These are phyloP conservation scores for Chenopodium quinoa DNA, from an alignment of 148 eudicot species.

Conservation along the genomic window DNA sequence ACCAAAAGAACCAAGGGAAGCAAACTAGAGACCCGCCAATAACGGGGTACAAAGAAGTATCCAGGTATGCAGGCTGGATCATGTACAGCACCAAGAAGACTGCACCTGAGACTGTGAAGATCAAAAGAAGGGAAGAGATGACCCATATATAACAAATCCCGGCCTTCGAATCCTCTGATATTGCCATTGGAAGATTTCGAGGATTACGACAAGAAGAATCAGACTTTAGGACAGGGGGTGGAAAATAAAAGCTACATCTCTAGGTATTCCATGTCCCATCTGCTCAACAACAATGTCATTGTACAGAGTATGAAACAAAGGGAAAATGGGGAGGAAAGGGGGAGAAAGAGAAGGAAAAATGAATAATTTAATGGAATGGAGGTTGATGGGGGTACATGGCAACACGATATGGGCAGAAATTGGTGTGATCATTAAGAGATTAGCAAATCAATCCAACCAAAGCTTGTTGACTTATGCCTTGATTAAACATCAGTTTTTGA, in stretches of 20 bases:
- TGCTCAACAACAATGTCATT: neutral
- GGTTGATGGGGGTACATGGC: conserved; percentile 15
- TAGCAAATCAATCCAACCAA: conserved; percentile 10
- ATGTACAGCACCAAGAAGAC: conserved; percentile 39
- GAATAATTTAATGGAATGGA: neutral
- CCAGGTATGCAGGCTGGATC: conserved; percentile 20
- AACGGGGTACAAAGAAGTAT: conserved; percentile 26
- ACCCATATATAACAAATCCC: conserved; percentile 43
- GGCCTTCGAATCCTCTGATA: conserved; percentile 29
- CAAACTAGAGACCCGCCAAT: conserved; percentile 36
- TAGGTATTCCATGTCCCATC: neutral
- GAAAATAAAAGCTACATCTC: neutral
- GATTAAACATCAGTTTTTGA: conserved; percentile 12
- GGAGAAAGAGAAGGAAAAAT: neutral
- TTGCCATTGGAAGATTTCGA: conserved; percentile 20
- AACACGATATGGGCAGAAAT: conserved; percentile 28
- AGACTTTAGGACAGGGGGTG: neutral
- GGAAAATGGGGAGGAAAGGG: neutral
- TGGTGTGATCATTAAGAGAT: conserved; percentile 15
- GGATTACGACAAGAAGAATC: neutral
- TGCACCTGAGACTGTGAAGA: conserved; percentile 38
- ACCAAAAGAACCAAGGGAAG: conserved; percentile 50
- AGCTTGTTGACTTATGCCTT: conserved; percentile 29
- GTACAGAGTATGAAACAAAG: neutral
- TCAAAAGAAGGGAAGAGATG: conserved; percentile 33